Evolutionary conservation across 2,329 filamentous ascomycete genomes (phyloP), one percentile per base, ranked within the genome.

Genomic region (Penicillium sp.): DNA sequence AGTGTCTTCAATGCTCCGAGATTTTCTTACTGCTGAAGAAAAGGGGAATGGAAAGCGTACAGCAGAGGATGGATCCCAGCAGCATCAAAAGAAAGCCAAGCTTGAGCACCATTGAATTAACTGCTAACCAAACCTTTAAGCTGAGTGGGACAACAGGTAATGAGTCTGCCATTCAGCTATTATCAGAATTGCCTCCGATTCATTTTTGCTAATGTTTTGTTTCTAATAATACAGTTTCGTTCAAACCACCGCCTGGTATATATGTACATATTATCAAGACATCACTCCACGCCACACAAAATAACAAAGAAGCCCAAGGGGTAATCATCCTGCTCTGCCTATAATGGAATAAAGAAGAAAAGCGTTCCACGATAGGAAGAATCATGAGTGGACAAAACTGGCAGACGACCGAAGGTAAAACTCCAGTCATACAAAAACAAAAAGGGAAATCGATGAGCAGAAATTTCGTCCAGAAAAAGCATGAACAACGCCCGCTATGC

Each of bases 1-100:
- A 64, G 77, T 84, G 1, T 76, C 81, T 58, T 62, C 59, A 48
- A 71, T 69, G 61, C 67, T 77, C 33, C 62, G 67, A 51, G 57
- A 64, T 7, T 61, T 66, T 51, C 59, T 67, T 30, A 57, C 57
- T 26, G n/a, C 26, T 16, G 50, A 57, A 48, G 49, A 52, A 26
- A 49, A 46, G 26, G 47, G 35, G 46, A 55, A 57, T 16, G 57
- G 55, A 6, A 61, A 59, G 16, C 64, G 66, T 11, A 43, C 60
- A 12, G 51, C 65, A 26, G 75, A 76, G 58, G 59, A 63, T 47
- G 65, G 65, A 35, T 63, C 65, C 38, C 61, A 60, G 43, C 61
- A 62, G 50, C 63, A 65, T 18, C 63, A 61, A 26, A 68, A 69
- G 61, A 67, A 62, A 58, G 58, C 57, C 8, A 73, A 72, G 38